Percentiles rank a stretch among this genome's conserved stretches.
These are phyloP conservation scores for Aquilaria malaccensis DNA, from an alignment of 345 rosid genomes.

Conservation along the genomic window DNA sequence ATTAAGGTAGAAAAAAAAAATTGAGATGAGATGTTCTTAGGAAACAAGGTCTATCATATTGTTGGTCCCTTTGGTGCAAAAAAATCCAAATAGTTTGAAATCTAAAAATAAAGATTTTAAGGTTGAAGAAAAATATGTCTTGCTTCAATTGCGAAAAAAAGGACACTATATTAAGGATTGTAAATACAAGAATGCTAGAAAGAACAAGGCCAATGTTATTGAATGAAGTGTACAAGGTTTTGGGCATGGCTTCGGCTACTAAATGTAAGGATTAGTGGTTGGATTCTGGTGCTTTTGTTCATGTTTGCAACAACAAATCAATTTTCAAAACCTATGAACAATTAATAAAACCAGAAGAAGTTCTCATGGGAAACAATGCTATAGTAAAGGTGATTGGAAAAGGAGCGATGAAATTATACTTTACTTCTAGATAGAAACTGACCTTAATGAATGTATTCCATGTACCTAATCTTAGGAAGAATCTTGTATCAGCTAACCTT, in stretches of 20 bases:
- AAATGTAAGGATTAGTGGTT: too few relatives aligned
- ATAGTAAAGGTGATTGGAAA: neutral
- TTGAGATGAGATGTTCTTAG: too few relatives aligned
- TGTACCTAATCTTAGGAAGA: conserved; percentile 1
- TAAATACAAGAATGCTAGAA: too few relatives aligned
- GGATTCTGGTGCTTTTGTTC: too few relatives aligned
- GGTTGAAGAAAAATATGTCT: too few relatives aligned
- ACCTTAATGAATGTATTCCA: conserved; percentile 3
- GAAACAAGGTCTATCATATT: too few relatives aligned
- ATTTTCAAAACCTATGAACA: too few relatives aligned
- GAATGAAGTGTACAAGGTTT: neutral
- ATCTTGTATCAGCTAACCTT: conserved; percentile 2
- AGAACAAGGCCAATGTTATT: neutral
- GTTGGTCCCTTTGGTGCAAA: too few relatives aligned
- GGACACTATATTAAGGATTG: neutral
- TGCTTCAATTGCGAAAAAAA: neutral
- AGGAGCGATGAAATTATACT: neutral
- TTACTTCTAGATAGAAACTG: neutral
- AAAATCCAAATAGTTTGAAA: too few relatives aligned
- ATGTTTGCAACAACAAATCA: too few relatives aligned
- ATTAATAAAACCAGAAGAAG: neutral
- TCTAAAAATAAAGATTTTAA: too few relatives aligned
- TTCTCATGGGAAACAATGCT: neutral
- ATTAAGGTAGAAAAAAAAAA: too few relatives aligned
- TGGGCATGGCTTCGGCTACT: neutral